Conservation (phyloP, 2,329 filamentous ascomycete species). For the Colletotrichum aenigma region DNA sequence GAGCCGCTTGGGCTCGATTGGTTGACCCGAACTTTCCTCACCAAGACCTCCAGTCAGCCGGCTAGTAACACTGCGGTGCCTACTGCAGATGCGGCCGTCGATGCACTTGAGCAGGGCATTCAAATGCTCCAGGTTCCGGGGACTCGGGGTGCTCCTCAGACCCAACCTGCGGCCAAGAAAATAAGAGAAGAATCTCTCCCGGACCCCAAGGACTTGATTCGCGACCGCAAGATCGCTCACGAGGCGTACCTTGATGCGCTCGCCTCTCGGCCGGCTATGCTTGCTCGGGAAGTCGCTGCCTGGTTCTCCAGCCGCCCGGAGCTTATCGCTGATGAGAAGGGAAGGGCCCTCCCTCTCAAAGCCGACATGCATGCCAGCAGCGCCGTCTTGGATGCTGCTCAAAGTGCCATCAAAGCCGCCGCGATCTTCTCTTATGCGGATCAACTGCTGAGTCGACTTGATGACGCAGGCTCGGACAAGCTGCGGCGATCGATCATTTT, state of each 20-base stretch:
- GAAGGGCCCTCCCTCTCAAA: slow-evolving; percentile 37
- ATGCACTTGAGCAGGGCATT: slow-evolving; percentile 33
- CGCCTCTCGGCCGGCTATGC: slow-evolving; percentile 32
- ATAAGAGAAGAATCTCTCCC: slow-evolving; percentile 31
- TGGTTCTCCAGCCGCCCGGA: slow-evolving; percentile 45
- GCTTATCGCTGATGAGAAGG: slow-evolving; percentile 48
- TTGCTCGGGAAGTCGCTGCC: slow-evolving; percentile 36
- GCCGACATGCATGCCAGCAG: slow-evolving; percentile 46
- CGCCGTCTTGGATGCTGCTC: slow-evolving; percentile 45
- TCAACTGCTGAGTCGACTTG: slow-evolving; percentile 38
- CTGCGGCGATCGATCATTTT: slow-evolving; percentile 36
- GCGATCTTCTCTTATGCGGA: slow-evolving; percentile 46
- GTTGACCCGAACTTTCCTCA: neutral
- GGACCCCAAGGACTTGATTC: slow-evolving; percentile 31
- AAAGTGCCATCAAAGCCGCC: slow-evolving; percentile 35
- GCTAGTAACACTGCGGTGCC: slow-evolving; percentile 32
- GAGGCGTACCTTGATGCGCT: slow-evolving; percentile 40
- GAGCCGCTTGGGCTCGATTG: neutral
- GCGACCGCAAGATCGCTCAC: slow-evolving; percentile 35
- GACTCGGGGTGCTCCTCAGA: neutral
- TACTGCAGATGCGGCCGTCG: slow-evolving; percentile 27
- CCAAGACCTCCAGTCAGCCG: no score
- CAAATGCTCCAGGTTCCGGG: neutral
- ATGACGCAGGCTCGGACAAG: slow-evolving; percentile 27
- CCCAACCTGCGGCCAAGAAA: neutral